Base-by-base conservation (phyloP, 2,329 filamentous ascomycete species). In the Remersonia thermophila region DNA sequence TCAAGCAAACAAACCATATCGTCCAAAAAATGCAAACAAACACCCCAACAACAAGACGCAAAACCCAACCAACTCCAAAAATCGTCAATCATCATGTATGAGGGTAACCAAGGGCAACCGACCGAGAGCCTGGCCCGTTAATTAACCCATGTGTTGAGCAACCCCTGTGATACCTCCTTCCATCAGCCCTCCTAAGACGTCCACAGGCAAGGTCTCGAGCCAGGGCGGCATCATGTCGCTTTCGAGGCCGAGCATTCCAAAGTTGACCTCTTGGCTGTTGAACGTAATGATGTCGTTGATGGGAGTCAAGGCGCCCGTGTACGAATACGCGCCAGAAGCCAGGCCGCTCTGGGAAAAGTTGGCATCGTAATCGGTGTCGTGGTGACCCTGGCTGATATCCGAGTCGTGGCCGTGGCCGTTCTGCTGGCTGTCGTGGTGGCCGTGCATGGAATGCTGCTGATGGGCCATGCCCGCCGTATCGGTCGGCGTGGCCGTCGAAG, bases 251-350 rank as follows among this genome's bases (percentile, higher is more conserved):
- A 86, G 58, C 4, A 72, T 62, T 16, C 71, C 73, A 65, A 87
- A 80, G 44, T 87, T 80, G 25, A 89, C 74, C 45, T 87, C 80
- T 44, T 83, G 80, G 41, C 74, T 80, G 52, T 84, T 76, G 45
- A 87, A 83, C 42, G 81, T 77, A 58, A 86, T 79, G 44, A 61
- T 59, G 32, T 69, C 61, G 42, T 62, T 58, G 36, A 53, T 44
- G 1, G 46, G 44, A 7, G 46, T 48, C 3, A 39, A 39, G 4
- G 59, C 59, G n/a, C 8, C 12, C 32, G 65, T 55, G 29, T 52
- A 51, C 9, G 46, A 39, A 32, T 54, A 51, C 16, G 39, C 49
- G 14, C 34, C 53, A 40, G 48, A 50, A 11, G 41, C 42, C 7
- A 54, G 29, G 7, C 50, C 49, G 26, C 43, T 46, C 25, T 53